A percentile compares a stretch with the other conserved stretches of the same genome.
Evolutionary conservation across 169 alveolate species (phyloP).

Genomic region (Plasmodium fragile): DNA sequence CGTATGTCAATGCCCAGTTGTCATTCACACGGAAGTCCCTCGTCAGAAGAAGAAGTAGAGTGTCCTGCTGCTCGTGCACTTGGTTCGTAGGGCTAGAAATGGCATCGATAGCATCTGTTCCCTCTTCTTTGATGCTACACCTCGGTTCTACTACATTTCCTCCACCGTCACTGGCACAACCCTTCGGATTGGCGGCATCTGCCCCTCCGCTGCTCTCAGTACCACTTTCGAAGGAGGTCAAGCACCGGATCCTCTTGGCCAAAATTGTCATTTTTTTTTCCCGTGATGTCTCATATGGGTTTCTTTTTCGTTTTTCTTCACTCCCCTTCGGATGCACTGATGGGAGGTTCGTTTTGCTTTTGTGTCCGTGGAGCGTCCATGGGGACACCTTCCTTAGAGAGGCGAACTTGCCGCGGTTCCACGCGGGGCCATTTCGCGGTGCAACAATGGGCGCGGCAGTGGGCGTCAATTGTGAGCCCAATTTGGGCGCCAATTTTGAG

Average conservation of each 20-base stretch:
- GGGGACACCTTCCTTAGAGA: not conserved
- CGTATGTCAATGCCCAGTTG: conserved; percentile 60
- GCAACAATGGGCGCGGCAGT: not conserved
- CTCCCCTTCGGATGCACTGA: not conserved
- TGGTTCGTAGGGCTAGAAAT: not conserved
- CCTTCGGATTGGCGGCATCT: not conserved
- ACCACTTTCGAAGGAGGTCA: conserved; percentile 30
- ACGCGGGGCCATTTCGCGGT: not conserved
- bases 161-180: not conserved
- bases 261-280: conserved; percentile 39
- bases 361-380: not conserved
- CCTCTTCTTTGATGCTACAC: not conserved
- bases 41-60: conserved; percentile 28
- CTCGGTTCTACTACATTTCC: not conserved
- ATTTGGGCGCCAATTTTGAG: not conserved
- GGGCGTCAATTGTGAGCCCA: not conserved
- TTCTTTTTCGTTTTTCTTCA: conserved; percentile 36
- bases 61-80: not conserved
- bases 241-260: conserved; percentile 29
- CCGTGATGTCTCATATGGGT: conserved; percentile 43
- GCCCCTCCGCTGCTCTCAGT: not conserved
- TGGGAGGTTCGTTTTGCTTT: not conserved
- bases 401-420: not conserved
- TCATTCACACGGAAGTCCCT: conserved; percentile 52
- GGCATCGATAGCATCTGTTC: not conserved